Base-by-base conservation (phyloP, 75 land plant species). In the Selaginella tamariscina region DNA sequence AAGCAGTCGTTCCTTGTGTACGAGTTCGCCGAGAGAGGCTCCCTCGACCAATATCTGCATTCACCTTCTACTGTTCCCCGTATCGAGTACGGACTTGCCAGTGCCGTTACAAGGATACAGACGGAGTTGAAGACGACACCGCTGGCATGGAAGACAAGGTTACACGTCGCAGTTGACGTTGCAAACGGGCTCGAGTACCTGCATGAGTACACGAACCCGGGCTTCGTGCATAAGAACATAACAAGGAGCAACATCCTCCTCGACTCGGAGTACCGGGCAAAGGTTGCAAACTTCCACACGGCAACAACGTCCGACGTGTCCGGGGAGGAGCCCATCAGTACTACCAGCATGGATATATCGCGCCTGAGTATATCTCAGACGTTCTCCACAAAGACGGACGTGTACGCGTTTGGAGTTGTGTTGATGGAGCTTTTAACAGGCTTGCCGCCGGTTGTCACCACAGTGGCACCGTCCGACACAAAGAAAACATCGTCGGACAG, bases 161-260 rank as follows among this genome's bases (percentile, higher is more conserved):
- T 59, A 21, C 9, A 2, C n/a, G 21, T 59, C 26, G 62, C 62
- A 8, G n/a, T 23, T 2, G 62, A 59, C 23, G 26, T 59, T 5
- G 62, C 62, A 5, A 59, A n/a, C n/a, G 62, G 62, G 24, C 62
- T 59, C 26, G 62, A 59, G 26, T 59, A 59, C 62, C 21, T 59
- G 9, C 62, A 59, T 23, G 21, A 59, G n/a, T 59, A 59, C 62
- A n/a, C 62, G 26, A 5, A n/a, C 18, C 62, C 62, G 23, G 26
- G 62, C 62, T 23, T 59, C 23, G 62, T 59, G 9, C 62, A 59
- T 23, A 59, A 59, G 62, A 26, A 59, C 26, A 59, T 59, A 5
- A 5, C 9, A n/a, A 23, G 62, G 5, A 59, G 62, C 62, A 59
- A 59, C 62, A n/a, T 59, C 23, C 62, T 59, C 23, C 62, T 59